phyloP scores from a whole-genome alignment of 2,329 filamentous ascomycete genomes.

The Talaromyces sp. region DNA sequence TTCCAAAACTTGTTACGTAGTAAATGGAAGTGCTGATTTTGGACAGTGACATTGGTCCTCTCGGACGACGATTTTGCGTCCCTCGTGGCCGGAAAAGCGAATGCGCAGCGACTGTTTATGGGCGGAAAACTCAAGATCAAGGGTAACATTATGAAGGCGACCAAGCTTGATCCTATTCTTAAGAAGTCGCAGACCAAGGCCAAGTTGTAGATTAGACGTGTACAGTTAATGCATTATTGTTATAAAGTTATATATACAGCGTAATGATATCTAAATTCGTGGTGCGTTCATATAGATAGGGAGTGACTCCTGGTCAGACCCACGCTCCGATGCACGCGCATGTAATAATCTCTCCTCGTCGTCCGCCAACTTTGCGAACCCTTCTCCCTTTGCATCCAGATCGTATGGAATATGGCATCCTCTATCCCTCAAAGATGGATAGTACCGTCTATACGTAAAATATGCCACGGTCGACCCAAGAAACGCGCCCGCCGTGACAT shows the following conservation, averaged over 20 bases:
- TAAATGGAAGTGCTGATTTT: not conserved
- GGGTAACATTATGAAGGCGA: slow-evolving; percentile 97
- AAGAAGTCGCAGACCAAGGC: slow-evolving; percentile 82
- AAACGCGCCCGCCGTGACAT: slow-evolving; percentile 57
- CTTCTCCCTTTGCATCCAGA: slow-evolving; percentile 4
- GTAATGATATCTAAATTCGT: not conserved
- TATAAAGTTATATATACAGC: not conserved
- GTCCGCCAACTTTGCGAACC: slow-evolving; percentile 30
- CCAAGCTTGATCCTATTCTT: slow-evolving; percentile 89
- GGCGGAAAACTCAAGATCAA: slow-evolving; percentile 97
- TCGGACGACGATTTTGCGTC: slow-evolving; percentile 83
- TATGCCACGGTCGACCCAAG: slow-evolving; percentile 57
- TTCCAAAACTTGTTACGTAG: not conserved
- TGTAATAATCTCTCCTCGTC: slow-evolving; percentile 34
- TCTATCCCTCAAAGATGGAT: slow-evolving; percentile 52
- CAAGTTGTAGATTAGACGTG: slow-evolving; percentile 64
- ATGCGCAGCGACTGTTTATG: slow-evolving; percentile 96
- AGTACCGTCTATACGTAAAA: slow-evolving; percentile 62
- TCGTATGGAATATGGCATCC: slow-evolving; percentile 55
- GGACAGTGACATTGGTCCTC: slow-evolving; percentile 75
- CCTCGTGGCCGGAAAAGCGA: slow-evolving; percentile 81
- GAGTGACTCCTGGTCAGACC: not conserved
- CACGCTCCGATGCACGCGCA: not conserved
- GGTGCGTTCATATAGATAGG: slow-evolving; percentile 11
- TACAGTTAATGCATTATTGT: not conserved